Conservation (phyloP, 163 green algal species). For the Prototheca cutis region DNA sequence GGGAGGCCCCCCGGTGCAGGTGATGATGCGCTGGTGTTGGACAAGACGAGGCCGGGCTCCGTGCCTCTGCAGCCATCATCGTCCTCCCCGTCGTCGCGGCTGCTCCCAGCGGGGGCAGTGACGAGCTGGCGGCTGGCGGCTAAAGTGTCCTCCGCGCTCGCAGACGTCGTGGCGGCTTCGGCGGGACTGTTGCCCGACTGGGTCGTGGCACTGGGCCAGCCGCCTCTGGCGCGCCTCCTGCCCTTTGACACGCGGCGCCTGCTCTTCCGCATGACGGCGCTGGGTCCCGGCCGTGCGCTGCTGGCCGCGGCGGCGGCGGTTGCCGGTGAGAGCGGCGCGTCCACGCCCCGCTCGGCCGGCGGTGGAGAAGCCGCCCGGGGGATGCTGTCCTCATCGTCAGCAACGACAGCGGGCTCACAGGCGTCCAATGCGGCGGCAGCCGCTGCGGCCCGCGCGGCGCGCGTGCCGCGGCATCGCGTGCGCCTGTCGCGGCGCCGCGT, state of each 20-base stretch:
- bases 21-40: no score
- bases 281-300: conserved; percentile 75
- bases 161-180: neutral
- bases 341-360: neutral
- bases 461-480: conserved; percentile 32
- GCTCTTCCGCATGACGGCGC: conserved; percentile 83
- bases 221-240: conserved; percentile 51
- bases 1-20: no score
- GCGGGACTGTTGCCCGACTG: conserved; percentile 15
- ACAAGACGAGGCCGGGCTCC: no score
- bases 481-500: conserved; percentile 73
- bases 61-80: no score
- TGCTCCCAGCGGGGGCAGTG: no score
- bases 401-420: no score
- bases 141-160: conserved; percentile 23
- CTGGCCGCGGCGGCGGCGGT: neutral
- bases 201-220: neutral
- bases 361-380: neutral
- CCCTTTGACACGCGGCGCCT: conserved; percentile 74
- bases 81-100: no score
- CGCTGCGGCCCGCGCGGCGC: neutral
- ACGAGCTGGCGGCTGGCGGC: conserved; percentile 40
- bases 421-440: neutral
- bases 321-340: neutral
- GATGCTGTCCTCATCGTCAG: no score